These are phyloP conservation scores for Rhodotorula sp. DNA, from an alignment of 1,284 basidiomycete species.

Conservation along the genomic window DNA sequence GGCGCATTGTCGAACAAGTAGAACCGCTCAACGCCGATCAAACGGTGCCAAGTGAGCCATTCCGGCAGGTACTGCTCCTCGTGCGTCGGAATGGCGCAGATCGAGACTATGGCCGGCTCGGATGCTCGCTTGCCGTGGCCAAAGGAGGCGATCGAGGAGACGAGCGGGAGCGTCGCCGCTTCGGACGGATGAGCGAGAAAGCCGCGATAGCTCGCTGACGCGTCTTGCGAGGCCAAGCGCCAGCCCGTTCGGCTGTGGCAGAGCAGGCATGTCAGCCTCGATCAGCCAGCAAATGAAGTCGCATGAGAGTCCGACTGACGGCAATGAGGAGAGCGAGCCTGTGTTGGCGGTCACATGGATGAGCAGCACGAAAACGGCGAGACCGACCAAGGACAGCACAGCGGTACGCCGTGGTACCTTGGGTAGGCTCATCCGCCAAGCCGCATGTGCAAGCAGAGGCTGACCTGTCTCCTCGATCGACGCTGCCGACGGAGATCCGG, in stretches of 20 bases:
- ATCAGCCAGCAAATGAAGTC: background rate
- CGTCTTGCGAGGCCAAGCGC: background rate
- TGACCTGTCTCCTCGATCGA: no score
- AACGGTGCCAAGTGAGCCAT: slow-evolving; percentile 34
- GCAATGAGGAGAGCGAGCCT: background rate
- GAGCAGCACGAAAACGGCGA: background rate
- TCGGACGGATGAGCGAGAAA: slow-evolving; percentile 15
- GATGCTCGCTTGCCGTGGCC: background rate
- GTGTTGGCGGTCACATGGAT: background rate
- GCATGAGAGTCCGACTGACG: background rate
- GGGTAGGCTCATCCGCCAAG: background rate
- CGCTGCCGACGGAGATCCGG: no score
- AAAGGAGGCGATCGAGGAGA: slow-evolving; percentile 22
- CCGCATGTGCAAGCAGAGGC: background rate
- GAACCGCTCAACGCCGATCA: slow-evolving; percentile 35
- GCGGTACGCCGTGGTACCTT: background rate
- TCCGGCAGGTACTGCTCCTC: slow-evolving; percentile 32
- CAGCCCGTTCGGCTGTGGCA: background rate
- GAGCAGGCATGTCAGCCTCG: background rate
- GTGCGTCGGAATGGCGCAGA: slow-evolving; percentile 35
- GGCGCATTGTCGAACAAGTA: slow-evolving; percentile 36
- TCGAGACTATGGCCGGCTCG: slow-evolving; percentile 10
- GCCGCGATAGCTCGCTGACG: background rate
- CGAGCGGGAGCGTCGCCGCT: slow-evolving; percentile 14
- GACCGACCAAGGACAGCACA: background rate